A percentile compares a stretch with the other conserved stretches of the same genome.
These are phyloP conservation scores for Trichothecium sympodiale DNA, from an alignment of 2,329 filamentous ascomycete genomes.

Conservation along the genomic window DNA sequence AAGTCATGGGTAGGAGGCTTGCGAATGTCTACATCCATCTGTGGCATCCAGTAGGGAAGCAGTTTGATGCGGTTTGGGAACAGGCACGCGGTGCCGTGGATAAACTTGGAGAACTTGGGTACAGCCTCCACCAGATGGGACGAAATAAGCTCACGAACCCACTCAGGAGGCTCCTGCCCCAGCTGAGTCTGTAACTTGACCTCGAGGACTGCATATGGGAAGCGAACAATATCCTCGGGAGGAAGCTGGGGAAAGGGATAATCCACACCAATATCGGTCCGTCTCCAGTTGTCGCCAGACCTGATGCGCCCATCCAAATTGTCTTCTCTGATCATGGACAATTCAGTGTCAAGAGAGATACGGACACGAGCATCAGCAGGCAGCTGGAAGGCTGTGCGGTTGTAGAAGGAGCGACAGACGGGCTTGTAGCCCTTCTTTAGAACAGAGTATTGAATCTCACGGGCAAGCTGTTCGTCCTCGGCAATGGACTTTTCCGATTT, in stretches of 20 bases:
- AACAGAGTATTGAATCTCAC: constrained; percentile 88
- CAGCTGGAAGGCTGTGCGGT: constrained; percentile 94
- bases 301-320: constrained; percentile 74
- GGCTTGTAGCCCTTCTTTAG: constrained; percentile 79
- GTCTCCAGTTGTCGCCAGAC: constrained; percentile 82
- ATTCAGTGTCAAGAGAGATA: constrained; percentile 91
- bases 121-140: constrained; percentile 98
- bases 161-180: constrained; percentile 89
- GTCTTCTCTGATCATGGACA: constrained; percentile 91
- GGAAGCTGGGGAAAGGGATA: constrained; percentile 87
- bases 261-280: constrained; percentile 96
- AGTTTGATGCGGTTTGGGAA: constrained; percentile 83
- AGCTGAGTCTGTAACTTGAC: constrained; percentile 96
- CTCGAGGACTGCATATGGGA: constrained; percentile 92
- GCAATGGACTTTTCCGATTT: constrained; percentile 87
- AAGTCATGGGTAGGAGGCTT: constrained; percentile 85
- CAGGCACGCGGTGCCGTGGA: constrained; percentile 81
- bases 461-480: constrained; percentile 78
- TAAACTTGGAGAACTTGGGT: constrained; percentile 98
- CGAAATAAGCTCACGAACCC: constrained; percentile 86
- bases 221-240: constrained; percentile 73
- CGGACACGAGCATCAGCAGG: constrained; percentile 92
- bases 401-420: constrained; percentile 93
- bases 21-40: constrained; percentile 96
- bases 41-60: constrained; percentile 93